Evolutionary conservation across 2,329 filamentous ascomycete species (phyloP).

Genomic region (Fusarium mexicanum): DNA sequence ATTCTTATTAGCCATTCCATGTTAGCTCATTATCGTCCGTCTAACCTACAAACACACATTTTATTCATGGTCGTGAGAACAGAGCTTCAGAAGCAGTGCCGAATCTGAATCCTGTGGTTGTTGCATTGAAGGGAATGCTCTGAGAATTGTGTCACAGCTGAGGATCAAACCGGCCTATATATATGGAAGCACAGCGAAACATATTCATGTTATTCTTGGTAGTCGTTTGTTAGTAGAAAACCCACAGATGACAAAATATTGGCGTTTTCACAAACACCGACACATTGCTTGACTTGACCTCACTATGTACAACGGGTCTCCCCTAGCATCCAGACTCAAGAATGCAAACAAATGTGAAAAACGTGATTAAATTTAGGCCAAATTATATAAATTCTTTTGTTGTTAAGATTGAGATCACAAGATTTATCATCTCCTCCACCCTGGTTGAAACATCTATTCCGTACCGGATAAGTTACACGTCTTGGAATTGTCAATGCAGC

Average conservation of each 20-base stretch:
- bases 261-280: background rate
- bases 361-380: fast-evolving
- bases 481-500: fast-evolving
- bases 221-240: fast-evolving
- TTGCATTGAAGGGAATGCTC: background rate
- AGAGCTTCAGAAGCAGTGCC: background rate
- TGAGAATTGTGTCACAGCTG: background rate
- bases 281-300: fast-evolving
- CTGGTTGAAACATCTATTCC: background rate
- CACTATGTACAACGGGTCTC: fast-evolving
- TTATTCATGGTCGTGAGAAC: too few species aligned
- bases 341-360: fast-evolving
- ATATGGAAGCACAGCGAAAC: fast-evolving
- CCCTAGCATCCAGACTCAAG: fast-evolving
- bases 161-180: fast-evolving
- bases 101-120: background rate
- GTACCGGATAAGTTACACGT: background rate
- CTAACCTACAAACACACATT: too few species aligned
- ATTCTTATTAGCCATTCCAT: too few species aligned
- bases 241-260: background rate
- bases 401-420: background rate
- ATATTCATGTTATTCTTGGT: too few species aligned
- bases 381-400: fast-evolving
- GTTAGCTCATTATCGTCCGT: too few species aligned
- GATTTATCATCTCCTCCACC: background rate